Evolutionary conservation across 352 stramenopile species (phyloP), one percentile per base, ranked within the genome.

Genomic region (Globisporangium paddicum): DNA sequence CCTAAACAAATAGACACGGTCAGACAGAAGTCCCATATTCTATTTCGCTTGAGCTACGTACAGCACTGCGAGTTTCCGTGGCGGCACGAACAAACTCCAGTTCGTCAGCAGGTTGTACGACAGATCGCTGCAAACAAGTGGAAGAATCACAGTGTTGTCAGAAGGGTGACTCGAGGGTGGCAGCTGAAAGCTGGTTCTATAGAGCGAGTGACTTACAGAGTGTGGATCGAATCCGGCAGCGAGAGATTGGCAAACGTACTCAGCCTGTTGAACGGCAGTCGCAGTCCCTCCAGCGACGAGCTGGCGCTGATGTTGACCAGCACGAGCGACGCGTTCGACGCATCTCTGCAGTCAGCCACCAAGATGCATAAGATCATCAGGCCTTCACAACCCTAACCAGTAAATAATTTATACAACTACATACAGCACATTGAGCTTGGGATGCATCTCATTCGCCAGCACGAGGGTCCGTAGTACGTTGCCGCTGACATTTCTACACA

Each of bases 281-380:
- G 35, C 23, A 65, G 50, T 1, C 51, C 59, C 34, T 56, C 21
- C 10, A 65, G 53, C 19, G 35, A 37, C 25, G 26, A 30, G 28
- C 44, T 35, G 6, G 21, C 11, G n/a, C 28, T 56, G 18, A 60
- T 40, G 6, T 56, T 35, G 14, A 65, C 38, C 0, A 16, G 21
- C 35, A 40, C 35, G 11, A 65, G 50, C 23, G 59, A 60, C 26
- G 45, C 26, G n/a, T 65, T 65, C 30, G 51, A 55, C 14, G 59
- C 59, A 38, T 60, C 41, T 19, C 59, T 65, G 18, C 13, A 19
- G 5, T 37, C 37, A 16, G 19, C 3, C 18, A 14, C 19, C 34
- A 25, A 3, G 6, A 6, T 32, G 28, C 28, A 32, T 32, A 7
- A 32, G 28, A 32, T 32, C 6, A 32, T 7, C 6, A 32, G 28